These are phyloP conservation scores for Glaciozyma martinii DNA, from an alignment of 768 basidiomycete species.

Conservation along the genomic window DNA sequence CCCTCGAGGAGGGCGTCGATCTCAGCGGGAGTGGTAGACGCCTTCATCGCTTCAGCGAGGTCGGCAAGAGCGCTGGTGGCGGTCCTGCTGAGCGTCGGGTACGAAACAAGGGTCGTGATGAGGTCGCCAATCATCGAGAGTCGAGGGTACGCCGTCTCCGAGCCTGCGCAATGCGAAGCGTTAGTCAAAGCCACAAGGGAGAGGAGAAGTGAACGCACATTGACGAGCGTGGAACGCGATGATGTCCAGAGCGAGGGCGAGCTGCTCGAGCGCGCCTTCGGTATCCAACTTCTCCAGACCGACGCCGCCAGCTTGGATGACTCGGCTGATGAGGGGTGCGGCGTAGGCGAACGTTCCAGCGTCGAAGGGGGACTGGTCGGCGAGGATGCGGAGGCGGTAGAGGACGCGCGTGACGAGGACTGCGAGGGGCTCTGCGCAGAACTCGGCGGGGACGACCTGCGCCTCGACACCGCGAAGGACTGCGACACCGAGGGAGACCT, in stretches of 20 bases:
- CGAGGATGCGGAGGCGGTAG: constrained; percentile 68
- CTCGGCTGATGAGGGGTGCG: constrained; percentile 62
- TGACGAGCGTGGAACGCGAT: constrained; percentile 52
- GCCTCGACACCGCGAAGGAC: constrained; percentile 65
- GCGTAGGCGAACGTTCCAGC: constrained; percentile 74
- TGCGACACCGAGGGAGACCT: constrained; percentile 71
- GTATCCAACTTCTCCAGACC: constrained; percentile 49
- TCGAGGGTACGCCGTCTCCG: constrained; percentile 64
- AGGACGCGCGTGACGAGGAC: constrained; percentile 75
- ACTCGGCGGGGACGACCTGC: constrained; percentile 59
- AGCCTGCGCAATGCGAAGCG: constrained; percentile 46
- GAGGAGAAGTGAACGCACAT: constrained; percentile 35
- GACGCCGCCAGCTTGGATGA: constrained; percentile 63
- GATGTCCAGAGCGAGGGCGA: constrained; percentile 61
- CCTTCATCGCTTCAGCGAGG: constrained; percentile 65
- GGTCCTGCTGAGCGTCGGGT: constrained; percentile 73
- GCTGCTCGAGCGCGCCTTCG: constrained; percentile 71
- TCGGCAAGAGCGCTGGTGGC: constrained; percentile 71
- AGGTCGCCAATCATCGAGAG: constrained; percentile 58
- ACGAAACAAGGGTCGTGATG: constrained; percentile 60
- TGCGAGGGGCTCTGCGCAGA: constrained; percentile 61
- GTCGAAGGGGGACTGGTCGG: constrained; percentile 74
- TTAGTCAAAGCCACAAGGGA: not conserved
- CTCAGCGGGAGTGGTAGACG: constrained; percentile 57
- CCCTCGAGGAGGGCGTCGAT: constrained; percentile 58